These are phyloP conservation scores for Starmerella lactis-condensi DNA, from an alignment of 805 yeast genomes.

Conservation along the genomic window DNA sequence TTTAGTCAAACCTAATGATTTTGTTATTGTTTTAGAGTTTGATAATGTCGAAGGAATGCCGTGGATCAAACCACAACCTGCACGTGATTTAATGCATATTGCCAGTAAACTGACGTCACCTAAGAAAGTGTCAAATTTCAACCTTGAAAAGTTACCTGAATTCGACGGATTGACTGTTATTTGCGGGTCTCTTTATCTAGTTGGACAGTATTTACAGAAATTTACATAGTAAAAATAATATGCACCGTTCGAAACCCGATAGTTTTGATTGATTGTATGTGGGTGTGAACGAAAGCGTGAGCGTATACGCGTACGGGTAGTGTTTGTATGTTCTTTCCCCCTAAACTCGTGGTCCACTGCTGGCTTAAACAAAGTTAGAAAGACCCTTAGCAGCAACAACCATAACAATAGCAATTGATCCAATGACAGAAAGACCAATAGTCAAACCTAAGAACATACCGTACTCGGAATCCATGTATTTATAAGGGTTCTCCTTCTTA, in stretches of 20 bases:
- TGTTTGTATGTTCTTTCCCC: too few relatives aligned
- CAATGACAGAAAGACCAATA: constrained; percentile 4
- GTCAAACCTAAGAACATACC: constrained; percentile 10
- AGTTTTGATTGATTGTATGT: too few relatives aligned
- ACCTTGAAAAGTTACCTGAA: constrained; percentile 14
- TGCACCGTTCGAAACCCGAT: too few relatives aligned
- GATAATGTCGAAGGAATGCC: constrained; percentile 77
- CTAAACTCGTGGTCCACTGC: too few relatives aligned
- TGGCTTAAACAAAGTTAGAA: too few relatives aligned
- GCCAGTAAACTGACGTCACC: constrained; percentile 10
- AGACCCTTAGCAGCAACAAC: constrained; percentile 9
- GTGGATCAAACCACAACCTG: constrained; percentile 47
- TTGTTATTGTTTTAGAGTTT: constrained; percentile 45
- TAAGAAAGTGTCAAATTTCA: constrained; percentile 16
- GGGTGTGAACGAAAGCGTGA: too few relatives aligned
- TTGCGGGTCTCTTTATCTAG: constrained; percentile 55
- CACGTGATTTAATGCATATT: constrained; percentile 20
- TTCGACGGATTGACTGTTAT: constrained; percentile 27
- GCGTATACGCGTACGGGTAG: too few relatives aligned
- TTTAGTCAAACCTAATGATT: constrained; percentile 34
- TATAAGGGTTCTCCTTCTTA: constrained; percentile 1
- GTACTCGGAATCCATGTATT: constrained; percentile 7
- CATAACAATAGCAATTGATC: constrained; percentile 11
- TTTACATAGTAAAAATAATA: too few relatives aligned
- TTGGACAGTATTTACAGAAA: constrained; percentile 29